Evolutionary conservation across 805 yeast genomes (phyloP), one percentile per base, ranked within the genome.

Genomic region (Cyberlindnera amylophila): DNA sequence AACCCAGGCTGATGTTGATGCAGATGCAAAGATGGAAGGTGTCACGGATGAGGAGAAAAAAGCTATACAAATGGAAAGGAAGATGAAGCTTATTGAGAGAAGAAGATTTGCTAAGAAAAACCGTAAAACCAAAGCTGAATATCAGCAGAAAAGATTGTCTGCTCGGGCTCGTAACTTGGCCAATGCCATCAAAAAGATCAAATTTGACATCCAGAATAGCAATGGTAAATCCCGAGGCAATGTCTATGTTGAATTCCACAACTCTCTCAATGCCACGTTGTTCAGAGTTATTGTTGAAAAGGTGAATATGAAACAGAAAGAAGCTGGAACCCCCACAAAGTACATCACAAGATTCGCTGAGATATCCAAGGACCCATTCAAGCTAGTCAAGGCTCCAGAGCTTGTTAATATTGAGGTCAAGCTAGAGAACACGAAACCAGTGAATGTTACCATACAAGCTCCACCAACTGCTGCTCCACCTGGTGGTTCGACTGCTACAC

Each of bases 141-240:
- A 23, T 15, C 28, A 35, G 7, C 16, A 38, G 23, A 34, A 30
- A n/a, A 46, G 36, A 9, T 21, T 51, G 13, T 26, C 19, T 17
- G 14, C 14, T 2, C 49, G 46, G 30, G 32, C 40, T 6, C 31
- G 33, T 12, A 37, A 29, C n/a, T 21, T 44, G 34, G 32, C 46
- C 6, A 26, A 46, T 14, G 41, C 15, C 27, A 46, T 51, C 16
- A 36, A 10, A 5, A 24, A 3, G 1, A 21, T 51, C 4, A 31
- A 35, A 2, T 51, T 51, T 32, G 54, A 51, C 31, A 44, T 32
- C 4, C 45, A 46, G 32, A 41, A 49, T 16, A 49, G 51, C 36
- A 51, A 44, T 28, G 53, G 53, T 24, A 39, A 46, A 31, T 45
- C 53, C 10, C 40, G 50, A 14, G 52, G 51, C 14, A 51, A 47